phyloP scores from a whole-genome alignment of 306 rosid species.

The Abrus pulchellus region DNA sequence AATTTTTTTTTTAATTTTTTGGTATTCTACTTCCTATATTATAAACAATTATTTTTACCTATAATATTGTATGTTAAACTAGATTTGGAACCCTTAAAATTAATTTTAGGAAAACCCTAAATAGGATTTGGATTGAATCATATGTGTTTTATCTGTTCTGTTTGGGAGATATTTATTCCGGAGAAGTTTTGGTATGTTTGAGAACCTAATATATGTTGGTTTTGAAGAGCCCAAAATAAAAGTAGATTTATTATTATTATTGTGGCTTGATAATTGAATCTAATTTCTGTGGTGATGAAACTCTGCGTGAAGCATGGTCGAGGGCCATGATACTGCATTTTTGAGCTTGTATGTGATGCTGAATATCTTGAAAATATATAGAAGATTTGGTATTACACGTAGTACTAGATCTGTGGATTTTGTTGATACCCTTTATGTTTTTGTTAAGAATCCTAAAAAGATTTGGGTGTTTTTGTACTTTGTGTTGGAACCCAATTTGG shows the following conservation, averaged over 20 bases:
- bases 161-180: background rate
- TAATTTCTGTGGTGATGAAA: background rate
- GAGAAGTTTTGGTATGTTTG: background rate
- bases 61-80: background rate
- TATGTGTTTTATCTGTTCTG: background rate
- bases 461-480: slow-evolving; percentile 17
- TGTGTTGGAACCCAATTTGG: background rate
- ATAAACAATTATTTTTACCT: too few species aligned
- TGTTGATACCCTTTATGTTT: background rate
- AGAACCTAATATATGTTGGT: background rate
- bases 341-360: background rate
- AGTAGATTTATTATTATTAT: background rate
- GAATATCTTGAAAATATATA: background rate
- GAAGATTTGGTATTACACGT: background rate
- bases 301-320: background rate
- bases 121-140: background rate
- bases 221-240: background rate
- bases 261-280: background rate
- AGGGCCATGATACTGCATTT: background rate
- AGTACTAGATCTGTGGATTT: background rate
- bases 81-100: background rate
- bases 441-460: background rate
- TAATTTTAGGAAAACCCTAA: background rate
- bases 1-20: too few species aligned
- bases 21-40: too few species aligned